A percentile compares a stretch with the other conserved stretches of the same genome.
Conservation (phyloP, 495 filamentous ascomycete genomes). For the Lichina pygmaea region DNA sequence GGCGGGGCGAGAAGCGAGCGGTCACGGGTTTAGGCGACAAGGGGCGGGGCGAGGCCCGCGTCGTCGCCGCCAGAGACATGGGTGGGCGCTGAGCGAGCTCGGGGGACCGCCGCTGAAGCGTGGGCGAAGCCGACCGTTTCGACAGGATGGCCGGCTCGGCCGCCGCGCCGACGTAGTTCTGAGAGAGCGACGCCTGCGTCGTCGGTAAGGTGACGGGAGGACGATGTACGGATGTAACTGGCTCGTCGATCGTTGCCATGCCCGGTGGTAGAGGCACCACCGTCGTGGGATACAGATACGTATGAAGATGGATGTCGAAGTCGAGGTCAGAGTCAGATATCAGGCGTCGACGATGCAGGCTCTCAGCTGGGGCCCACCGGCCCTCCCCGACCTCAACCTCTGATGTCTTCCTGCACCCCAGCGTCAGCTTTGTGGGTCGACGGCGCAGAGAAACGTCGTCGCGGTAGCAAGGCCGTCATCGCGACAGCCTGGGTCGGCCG, state of each 20-base stretch:
- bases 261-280: neutral
- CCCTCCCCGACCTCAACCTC: too few species aligned
- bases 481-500: too few species aligned
- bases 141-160: neutral
- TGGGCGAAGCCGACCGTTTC: neutral
- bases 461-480: too few species aligned
- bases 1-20: conserved; percentile 3
- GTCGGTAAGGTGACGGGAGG: neutral
- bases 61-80: neutral
- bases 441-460: too few species aligned
- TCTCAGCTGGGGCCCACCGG: too few species aligned
- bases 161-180: neutral
- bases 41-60: conserved; percentile 1
- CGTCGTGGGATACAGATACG: neutral
- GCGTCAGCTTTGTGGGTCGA: too few species aligned
- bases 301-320: neutral
- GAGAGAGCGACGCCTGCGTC: neutral
- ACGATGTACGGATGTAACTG: neutral
- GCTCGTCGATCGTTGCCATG: neutral
- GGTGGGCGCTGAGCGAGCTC: neutral
- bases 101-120: neutral
- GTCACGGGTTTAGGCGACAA: conserved; percentile 3
- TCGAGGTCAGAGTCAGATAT: neutral
- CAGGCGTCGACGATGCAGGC: too few species aligned
- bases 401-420: too few species aligned